These are phyloP conservation scores for Ceratobasidium sp. DNA, from an alignment of 1,284 basidiomycete species.

Conservation along the genomic window DNA sequence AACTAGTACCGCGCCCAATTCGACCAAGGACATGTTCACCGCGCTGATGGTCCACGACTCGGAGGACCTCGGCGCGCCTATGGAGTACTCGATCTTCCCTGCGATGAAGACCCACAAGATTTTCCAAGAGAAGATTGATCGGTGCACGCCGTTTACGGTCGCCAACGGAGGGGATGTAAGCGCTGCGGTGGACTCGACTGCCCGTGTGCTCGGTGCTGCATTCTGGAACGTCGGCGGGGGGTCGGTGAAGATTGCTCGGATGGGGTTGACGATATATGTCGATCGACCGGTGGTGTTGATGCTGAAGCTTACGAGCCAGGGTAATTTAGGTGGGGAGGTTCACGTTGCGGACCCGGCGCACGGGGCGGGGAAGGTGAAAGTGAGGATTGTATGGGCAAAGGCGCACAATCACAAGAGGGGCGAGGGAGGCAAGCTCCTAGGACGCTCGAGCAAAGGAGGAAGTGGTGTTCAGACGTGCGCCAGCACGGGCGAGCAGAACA, in stretches of 20 bases:
- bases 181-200: constrained; percentile 26
- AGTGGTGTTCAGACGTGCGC: background rate
- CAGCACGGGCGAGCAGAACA: background rate
- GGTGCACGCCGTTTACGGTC: constrained; percentile 9
- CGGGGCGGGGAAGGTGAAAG: constrained; percentile 21
- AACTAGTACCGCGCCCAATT: constrained; percentile 67
- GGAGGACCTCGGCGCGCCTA: constrained; percentile 55
- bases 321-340: constrained; percentile 9
- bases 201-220: constrained; percentile 27
- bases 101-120: constrained; percentile 49
- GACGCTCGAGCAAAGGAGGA: background rate
- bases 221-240: constrained; percentile 38
- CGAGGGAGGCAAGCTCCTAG: constrained; percentile 1
- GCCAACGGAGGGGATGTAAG: constrained; percentile 30
- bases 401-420: background rate
- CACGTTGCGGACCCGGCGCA: constrained; percentile 36
- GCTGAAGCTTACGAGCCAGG: constrained; percentile 27
- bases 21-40: constrained; percentile 70
- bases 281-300: constrained; percentile 34
- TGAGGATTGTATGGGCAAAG: constrained; percentile 30
- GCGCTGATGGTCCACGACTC: constrained; percentile 68
- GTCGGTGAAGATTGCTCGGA: constrained; percentile 15
- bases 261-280: constrained; percentile 30
- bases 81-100: constrained; percentile 70
- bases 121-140: constrained; percentile 26